Base-by-base conservation (phyloP, 202 grass and related monocot species). In the Digitaria exilis region DNA sequence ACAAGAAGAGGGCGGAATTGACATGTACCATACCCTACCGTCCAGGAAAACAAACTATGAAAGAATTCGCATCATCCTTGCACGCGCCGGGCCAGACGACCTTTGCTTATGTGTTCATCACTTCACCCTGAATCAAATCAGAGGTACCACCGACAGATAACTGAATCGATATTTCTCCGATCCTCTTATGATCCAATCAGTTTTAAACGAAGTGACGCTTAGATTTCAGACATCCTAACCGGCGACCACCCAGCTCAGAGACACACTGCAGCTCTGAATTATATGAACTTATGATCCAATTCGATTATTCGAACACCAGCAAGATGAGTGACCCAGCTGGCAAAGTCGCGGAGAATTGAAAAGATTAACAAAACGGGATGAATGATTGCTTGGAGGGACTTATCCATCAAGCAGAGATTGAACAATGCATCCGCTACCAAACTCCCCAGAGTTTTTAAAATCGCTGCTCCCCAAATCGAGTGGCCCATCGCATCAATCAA, bases 1-100 rank as follows among this genome's bases (percentile, higher is more conserved):
- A 65, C 22, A 65, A n/a, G 54, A 76, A 65, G 8, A 84, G 37
- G 24, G 13, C 9, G 10, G 52, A n/a, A 32, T 25, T 41, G 54
- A 64, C 43, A 52, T 13, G 22, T 26, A 48, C 30, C 42, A 43
- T 45, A 10, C 42, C 26, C 19, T 45, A 14, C 42, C 26, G 10
- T 69, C 6, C 21, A 18, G 32, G 44, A 71, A 79, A 77, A 26
- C 12, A 77, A 66, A 26, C 15, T 30, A 9, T 6, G 57, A 60
- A 15, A 26, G 6, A 65, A 64, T 29, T 30, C 2, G 31, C 7
- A 5, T 39, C 37, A 39, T 39, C 64, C 41, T 51, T 16, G 2
- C 24, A 34, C 61, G 43, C 75, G 62, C 28, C 81, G 4, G 31
- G 62, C 18, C 24, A 60, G 79, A 89, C 60, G 84, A 86, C 50